These are phyloP conservation scores for Omphalotus olearius DNA, from an alignment of 1,284 basidiomycete species.

Conservation along the genomic window DNA sequence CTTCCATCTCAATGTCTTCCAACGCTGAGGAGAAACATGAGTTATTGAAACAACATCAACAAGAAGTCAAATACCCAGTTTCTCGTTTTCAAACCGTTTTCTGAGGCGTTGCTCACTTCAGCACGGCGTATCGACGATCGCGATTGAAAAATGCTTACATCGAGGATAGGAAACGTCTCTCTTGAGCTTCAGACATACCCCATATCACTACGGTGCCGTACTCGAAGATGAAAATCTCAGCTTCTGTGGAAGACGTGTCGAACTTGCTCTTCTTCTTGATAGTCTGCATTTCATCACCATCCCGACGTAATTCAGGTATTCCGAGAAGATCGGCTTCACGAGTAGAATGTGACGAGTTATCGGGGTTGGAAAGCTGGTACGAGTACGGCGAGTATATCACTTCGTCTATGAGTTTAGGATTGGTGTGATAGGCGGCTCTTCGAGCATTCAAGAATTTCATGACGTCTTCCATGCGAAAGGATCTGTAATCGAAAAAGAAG, in stretches of 20 bases:
- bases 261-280: constrained; percentile 61
- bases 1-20: constrained; percentile 91
- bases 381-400: constrained; percentile 82
- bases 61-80: constrained; percentile 50
- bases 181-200: constrained; percentile 94
- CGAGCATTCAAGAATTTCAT: constrained; percentile 87
- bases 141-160: constrained; percentile 52
- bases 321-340: constrained; percentile 68
- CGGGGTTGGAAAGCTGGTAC: constrained; percentile 46
- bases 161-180: constrained; percentile 83
- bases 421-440: constrained; percentile 77
- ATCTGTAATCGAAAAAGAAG: constrained; percentile 39
- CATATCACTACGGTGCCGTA: constrained; percentile 95
- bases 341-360: constrained; percentile 9
- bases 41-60: neutral
- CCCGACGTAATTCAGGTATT: constrained; percentile 57
- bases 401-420: constrained; percentile 77
- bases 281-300: constrained; percentile 29
- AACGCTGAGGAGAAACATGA: constrained; percentile 41
- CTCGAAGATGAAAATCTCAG: constrained; percentile 91
- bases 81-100: constrained; percentile 91
- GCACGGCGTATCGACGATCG: neutral
- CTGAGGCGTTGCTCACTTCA: constrained; percentile 36
- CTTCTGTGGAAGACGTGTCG: constrained; percentile 61
- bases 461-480: constrained; percentile 84